Percentiles rank a stretch among this genome's conserved stretches.
Evolutionary conservation across 1,284 basidiomycete genomes (phyloP).

Genomic region (Fomitopsis palustris): DNA sequence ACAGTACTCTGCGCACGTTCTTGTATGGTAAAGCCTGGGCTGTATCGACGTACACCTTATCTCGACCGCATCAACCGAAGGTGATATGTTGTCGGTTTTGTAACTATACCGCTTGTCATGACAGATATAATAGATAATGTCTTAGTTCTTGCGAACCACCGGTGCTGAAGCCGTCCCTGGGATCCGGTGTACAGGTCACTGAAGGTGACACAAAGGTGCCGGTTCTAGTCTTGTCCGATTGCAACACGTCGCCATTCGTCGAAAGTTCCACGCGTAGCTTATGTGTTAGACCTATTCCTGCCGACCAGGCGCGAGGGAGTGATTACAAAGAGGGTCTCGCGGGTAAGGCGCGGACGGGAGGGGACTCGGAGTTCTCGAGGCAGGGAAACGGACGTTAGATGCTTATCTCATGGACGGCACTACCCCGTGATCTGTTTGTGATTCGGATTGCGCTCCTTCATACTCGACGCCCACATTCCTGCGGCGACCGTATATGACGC

Average conservation of each 20-base stretch:
- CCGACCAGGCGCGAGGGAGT: background rate
- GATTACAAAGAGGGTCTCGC: background rate
- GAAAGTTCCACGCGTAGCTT: background rate
- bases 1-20: background rate
- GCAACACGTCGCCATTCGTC: background rate
- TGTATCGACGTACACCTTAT: conserved; percentile 2
- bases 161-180: background rate
- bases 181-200: background rate
- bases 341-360: background rate
- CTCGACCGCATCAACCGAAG: background rate
- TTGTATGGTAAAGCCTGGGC: conserved; percentile 1
- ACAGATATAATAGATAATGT: conserved; percentile 4
- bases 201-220: background rate
- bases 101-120: conserved; percentile 5
- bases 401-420: background rate
- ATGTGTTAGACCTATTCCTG: background rate
- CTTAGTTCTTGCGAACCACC: background rate
- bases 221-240: background rate
- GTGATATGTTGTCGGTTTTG: background rate
- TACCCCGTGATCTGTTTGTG: background rate
- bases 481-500: conserved; percentile 32
- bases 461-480: background rate
- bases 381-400: background rate
- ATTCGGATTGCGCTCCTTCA: background rate
- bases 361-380: background rate